Evolutionary conservation across 1,284 basidiomycete species (phyloP), one percentile per base, ranked within the genome.

Genomic region (Puccinia brachypodii): DNA sequence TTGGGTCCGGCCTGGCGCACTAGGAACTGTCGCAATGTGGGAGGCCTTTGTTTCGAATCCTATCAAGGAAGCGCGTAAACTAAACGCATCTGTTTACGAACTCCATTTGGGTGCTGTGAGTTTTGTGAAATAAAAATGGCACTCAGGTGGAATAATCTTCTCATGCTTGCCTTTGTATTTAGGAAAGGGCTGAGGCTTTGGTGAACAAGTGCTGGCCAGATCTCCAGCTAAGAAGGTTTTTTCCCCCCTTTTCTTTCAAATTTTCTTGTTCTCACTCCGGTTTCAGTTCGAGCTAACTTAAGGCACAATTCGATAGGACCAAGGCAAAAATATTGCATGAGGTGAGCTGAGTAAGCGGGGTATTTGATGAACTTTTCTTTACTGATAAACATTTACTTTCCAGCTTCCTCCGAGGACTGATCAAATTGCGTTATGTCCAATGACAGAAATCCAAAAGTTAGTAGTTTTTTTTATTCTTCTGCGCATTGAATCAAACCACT

Each of bases 191-290:
- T 36, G 1, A 47, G 62, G 77, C 77, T 42, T 42, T 80, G 68
- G 77, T 80, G 3, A 44, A 64, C 11, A 80, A 80, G 13, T 80
- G 77, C 68, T 80, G 77, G 77, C 77, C 77, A 44, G 77, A 72
- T 44, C 77, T 80, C 8, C 77, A 80, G 58, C 58, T 80, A 22
- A 44, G 76, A 33, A 71, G 76, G 76, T 78, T 22, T 53, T 64
- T 72, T 3, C 4, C 58, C 36, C 22, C 9, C 53, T 28, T 42
- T 16, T 53, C 2, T 38, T 58, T 22, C 44, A 9, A 31, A 14
- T 62, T 25, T 40, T 36, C 36, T 28, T 44, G 31, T 11, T 36
- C 6, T 28, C n/a, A 42, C 19, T 44, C 9, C 28, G 22, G 38
- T 68, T 25, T 25, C 2, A 53, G 0, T 50, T 75, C 38, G 31